phyloP scores from a whole-genome alignment of 139 green algal species.

The Auxenochlorella protothecoides region DNA sequence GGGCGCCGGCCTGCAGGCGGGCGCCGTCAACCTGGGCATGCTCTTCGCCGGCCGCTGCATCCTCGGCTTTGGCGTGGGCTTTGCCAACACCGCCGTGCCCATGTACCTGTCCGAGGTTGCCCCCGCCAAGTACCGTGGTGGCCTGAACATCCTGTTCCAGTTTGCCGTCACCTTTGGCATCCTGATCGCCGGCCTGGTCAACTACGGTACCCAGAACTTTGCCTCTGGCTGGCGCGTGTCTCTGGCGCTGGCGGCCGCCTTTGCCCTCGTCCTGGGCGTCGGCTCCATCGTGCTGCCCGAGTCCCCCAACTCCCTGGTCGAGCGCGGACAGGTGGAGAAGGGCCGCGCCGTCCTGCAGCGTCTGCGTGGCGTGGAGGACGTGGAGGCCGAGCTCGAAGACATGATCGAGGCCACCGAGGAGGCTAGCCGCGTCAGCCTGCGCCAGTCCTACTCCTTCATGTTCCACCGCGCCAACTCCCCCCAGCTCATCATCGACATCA shows the following conservation, averaged over 20 bases:
- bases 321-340: constrained; percentile 41
- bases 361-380: constrained; percentile 34
- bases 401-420: constrained; percentile 23
- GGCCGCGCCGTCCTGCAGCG: constrained; percentile 34
- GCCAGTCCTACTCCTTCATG: constrained; percentile 13
- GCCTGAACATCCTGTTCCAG: constrained; percentile 28
- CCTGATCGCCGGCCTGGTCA: constrained; percentile 23
- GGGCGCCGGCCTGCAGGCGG: constrained; percentile 35
- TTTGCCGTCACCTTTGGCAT: constrained; percentile 29
- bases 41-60: constrained; percentile 57
- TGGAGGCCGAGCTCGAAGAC: constrained; percentile 30
- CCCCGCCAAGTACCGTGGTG: constrained; percentile 10
- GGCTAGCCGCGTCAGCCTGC: constrained; percentile 9
- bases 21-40: constrained; percentile 42
- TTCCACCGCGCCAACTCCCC: constrained; percentile 30
- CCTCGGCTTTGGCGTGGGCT: constrained; percentile 63
- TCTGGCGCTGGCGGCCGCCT: constrained; percentile 17
- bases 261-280: constrained; percentile 16
- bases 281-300: constrained; percentile 56
- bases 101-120: constrained; percentile 9
- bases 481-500: constrained; percentile 35
- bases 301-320: constrained; percentile 65
- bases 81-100: constrained; percentile 30
- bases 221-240: constrained; percentile 18
- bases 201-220: constrained; percentile 18